A percentile compares a stretch with the other conserved stretches of the same genome.
Evolutionary conservation across 2,329 filamentous ascomycete species (phyloP).

Genomic region (Nectriaceae sp.): DNA sequence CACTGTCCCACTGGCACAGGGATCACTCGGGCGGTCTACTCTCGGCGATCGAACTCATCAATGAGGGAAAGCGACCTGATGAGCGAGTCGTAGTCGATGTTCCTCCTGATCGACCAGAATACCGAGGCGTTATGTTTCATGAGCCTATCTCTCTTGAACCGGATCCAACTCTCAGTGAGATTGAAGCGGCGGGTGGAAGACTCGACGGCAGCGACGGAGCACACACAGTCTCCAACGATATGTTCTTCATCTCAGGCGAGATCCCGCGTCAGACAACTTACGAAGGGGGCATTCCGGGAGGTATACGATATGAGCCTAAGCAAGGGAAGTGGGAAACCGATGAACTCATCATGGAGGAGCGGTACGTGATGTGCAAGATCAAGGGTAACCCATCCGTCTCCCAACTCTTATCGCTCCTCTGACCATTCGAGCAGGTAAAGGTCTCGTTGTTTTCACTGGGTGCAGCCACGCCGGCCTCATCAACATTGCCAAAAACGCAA

Average conservation of each 20-base stretch:
- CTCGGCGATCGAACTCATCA: slow-evolving; percentile 50
- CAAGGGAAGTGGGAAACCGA: slow-evolving; percentile 48
- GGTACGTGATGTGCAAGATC: slow-evolving; percentile 54
- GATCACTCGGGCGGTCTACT: slow-evolving; percentile 56
- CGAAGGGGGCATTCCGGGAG: slow-evolving; percentile 48
- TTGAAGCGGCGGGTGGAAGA: slow-evolving; percentile 28
- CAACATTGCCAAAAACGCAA: slow-evolving; percentile 49
- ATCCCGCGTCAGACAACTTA: slow-evolving; percentile 53
- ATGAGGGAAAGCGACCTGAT: slow-evolving; percentile 32
- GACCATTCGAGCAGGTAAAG: slow-evolving; percentile 28
- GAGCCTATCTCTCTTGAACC: slow-evolving; percentile 51
- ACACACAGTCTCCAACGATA: slow-evolving; percentile 49
- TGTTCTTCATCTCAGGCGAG: slow-evolving; percentile 55
- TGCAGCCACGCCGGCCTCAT: slow-evolving; percentile 58
- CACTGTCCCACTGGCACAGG: slow-evolving; percentile 56
- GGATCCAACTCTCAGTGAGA: slow-evolving; percentile 52
- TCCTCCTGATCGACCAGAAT: slow-evolving; percentile 54
- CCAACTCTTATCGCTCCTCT: not conserved
- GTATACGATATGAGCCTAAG: slow-evolving; percentile 42
- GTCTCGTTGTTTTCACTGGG: slow-evolving; percentile 56
- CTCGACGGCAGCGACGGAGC: slow-evolving; percentile 39
- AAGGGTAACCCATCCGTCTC: slow-evolving; percentile 39
- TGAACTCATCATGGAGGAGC: slow-evolving; percentile 52
- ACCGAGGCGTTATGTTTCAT: slow-evolving; percentile 46
- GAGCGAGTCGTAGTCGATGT: slow-evolving; percentile 45